Base-by-base conservation (phyloP, 768 basidiomycete species). In the Mycena olivaceomarginata region DNA sequence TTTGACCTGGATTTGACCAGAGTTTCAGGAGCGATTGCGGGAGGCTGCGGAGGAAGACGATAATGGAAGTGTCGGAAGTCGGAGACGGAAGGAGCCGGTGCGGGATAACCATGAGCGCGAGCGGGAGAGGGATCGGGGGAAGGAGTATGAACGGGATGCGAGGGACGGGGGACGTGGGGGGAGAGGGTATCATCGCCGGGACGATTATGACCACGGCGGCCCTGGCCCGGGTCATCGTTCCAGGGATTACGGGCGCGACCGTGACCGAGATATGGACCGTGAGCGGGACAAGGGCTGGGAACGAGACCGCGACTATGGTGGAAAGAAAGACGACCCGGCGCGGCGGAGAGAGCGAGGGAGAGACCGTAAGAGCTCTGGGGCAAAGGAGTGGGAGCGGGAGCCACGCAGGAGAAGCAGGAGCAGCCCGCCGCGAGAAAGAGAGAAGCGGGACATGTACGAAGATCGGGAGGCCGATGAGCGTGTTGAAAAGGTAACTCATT, bases 31-130 rank as follows among this genome's bases (percentile, higher is more conserved):
- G 84, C 94, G 96, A 64, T 86, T 96, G 72, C 92, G 95, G 31
- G 93, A 94, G 80, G 88, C 83, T 13, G 95, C 92, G 43, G 96
- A 96, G 4, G 96, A 97, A 77, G 96, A 97, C 78, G 96, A 95
- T 4, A 95, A 92, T 0, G 96, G 95, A 0, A 93, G 94, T 1
- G 95, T 94, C 0, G 95, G 95, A 79, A 90, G 78, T 40, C 74
- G 95, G 70, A 94, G 91, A 79, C 92, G 96, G 75, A 96, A 96
- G 83, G 96, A 97, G 76, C 95, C 94, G 31, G 79, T 83, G 39
- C 86, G 89, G 25, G 92, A 93, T 57, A 85, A 87, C 71, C 86
- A 88, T 18, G 90, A 90, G 0, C 84, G 87, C 25, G 90, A 90
- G 11, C 86, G 88, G 18, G 88, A 88, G 0, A 80, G 84, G n/a